Base-by-base conservation (phyloP, 2,329 filamentous ascomycete genomes). In the Zopfia rhizophila region DNA sequence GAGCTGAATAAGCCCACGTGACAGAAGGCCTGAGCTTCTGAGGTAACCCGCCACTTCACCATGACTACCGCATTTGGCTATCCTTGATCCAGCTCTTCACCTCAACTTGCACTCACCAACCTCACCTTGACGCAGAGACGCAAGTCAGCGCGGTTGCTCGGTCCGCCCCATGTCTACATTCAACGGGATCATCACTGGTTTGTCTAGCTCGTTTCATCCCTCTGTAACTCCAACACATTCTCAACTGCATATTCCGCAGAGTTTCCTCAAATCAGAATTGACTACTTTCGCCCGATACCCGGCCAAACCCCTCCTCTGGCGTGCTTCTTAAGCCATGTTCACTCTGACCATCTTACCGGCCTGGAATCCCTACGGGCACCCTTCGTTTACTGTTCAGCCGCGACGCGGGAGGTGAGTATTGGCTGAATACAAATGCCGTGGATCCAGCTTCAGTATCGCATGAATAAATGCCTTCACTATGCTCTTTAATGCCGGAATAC, bases 271-370 rank as follows among this genome's bases (percentile, higher is more conserved):
- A 91, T 96, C 48, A 78, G 86, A 60, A 86, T 97, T 55, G 92
- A 97, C 72, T 91, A 86, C 74, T 97, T 97, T 61, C 83, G 89
- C 17, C 75, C 73, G 12, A 77, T 79, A 33, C 73, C 77, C 3
- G 75, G 76, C 5, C 72, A 72, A 12, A 79, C 73, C 12, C 81
- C 88, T 3, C 89, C 91, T 0, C 72, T 94, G 43, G 91, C 89
- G 12, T 94, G 88, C 68, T 96, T 97, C 65, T 78, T 97, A 18
- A 95, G 89, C 70, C 93, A 97, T 80, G 85, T 95, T 2, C 93
- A 97, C 66, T 95, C 88, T 54, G 92, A 97, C 61, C 93, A 97
- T 71, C 81, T 97, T 1, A 81, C 82, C 24, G 92, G 93, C 0
- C 79, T 97, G 1, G 91, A 96, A 58, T 83, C 80, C 10, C 79